Evolutionary conservation across 1,284 basidiomycete species (phyloP), one percentile per base, ranked within the genome.

Genomic region (Cryptococcus sp.): DNA sequence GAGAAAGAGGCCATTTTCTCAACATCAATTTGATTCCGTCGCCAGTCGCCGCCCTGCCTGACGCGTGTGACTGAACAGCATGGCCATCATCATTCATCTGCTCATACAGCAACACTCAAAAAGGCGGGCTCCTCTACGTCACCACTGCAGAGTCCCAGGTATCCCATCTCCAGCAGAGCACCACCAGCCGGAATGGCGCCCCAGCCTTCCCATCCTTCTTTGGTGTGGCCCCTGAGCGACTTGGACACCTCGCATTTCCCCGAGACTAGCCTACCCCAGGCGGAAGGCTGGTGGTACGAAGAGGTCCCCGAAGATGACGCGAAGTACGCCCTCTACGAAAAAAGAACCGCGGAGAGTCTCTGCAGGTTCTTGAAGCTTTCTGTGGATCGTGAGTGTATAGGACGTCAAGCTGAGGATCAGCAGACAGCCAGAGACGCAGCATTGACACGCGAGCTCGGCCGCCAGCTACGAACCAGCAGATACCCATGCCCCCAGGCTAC

Each of bases 401-500:
- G 47, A 18, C 36, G 13, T 46, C n/a, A n/a, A 24, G 8, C 11
- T 12, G 33, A 40, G 36, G 20, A 23, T 35, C 24, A 16, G 7
- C 20, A 43, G 33, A 16, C 43, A 18, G 21, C n/a, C 23, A 6
- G 20, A 2, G 28, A 6, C 18, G 37, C 46, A 16, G 35, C 23
- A 42, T 39, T 53, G 39, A 59, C 37, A 21, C 4, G 8, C 46
- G 6, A 50, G 37, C 36, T 20, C 11, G 46, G 47, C 46, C 38
- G 47, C n/a, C 42, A 60, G 57, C 59, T 16, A 40, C 46, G 4
- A 44, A 53, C 4, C 63, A 64, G 38, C 40, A 61, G 11, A 59
- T 68, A 15, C 57, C 55, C 2, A 23, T 76, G 37, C 73, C 73
- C 0, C 44, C 48, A 0, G 65, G 66, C 2, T 76, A 74, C 55